Conservation (phyloP, 1,284 basidiomycete species). For the Puccinia polysora region DNA sequence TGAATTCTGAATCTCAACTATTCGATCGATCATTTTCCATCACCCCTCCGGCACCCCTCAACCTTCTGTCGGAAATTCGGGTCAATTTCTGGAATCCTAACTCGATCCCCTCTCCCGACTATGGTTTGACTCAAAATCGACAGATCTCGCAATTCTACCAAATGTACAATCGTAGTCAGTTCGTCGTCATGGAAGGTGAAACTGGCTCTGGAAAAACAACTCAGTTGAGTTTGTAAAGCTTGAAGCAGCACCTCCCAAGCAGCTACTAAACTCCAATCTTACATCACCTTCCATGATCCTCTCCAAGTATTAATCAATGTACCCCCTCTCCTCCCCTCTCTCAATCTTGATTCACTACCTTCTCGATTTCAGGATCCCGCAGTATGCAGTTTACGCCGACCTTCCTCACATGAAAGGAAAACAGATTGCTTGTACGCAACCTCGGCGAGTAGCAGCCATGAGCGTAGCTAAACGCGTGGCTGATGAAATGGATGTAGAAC, state of each 20-base stretch:
- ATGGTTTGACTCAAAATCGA: neutral
- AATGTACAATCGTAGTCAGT: conserved; percentile 80
- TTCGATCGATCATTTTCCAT: neutral
- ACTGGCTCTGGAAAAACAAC: conserved; percentile 98
- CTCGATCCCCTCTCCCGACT: neutral
- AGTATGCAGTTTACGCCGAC: conserved; percentile 91
- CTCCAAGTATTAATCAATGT: conserved; percentile 44
- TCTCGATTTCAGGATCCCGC: conserved; percentile 65
- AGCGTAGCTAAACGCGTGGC: conserved; percentile 97
- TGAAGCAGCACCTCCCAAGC: too few relatives aligned
- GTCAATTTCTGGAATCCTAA: neutral
- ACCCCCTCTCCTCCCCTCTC: neutral
- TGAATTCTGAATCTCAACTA: neutral
- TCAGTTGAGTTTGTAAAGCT: conserved; percentile 64
- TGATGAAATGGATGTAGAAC: conserved; percentile 93
- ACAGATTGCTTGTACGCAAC: conserved; percentile 94
- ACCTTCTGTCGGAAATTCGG: neutral
- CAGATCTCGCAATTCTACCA: conserved; percentile 81
- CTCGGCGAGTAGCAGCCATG: conserved; percentile 94
- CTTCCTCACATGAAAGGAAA: conserved; percentile 80
- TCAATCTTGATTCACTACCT: neutral
- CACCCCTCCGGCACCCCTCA: neutral
- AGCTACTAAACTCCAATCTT: conserved; percentile 47
- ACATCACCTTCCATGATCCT: conserved; percentile 45
- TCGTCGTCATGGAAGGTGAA: conserved; percentile 94